Evolutionary conservation across 345 rosid genomes (phyloP).

Genomic region (Linum lewisii): DNA sequence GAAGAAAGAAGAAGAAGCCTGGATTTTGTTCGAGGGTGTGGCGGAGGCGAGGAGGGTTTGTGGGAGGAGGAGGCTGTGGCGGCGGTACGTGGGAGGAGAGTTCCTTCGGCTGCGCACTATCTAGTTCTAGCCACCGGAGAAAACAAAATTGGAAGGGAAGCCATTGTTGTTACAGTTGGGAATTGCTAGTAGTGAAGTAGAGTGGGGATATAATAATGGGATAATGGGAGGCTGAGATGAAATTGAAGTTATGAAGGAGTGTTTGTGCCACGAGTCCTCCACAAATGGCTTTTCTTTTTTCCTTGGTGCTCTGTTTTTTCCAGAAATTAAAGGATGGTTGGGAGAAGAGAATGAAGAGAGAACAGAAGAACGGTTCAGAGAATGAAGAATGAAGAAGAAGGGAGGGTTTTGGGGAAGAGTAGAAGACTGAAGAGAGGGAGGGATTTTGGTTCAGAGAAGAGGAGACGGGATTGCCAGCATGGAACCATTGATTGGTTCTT

Average conservation of each 20-base stretch:
- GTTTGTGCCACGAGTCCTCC: constrained; percentile 38
- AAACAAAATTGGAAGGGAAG: constrained; percentile 41
- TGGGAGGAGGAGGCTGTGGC: no score
- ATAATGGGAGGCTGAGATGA: not conserved
- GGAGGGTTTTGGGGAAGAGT: no score
- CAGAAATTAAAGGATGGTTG: constrained; percentile 4
- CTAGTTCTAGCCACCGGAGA: constrained; percentile 40
- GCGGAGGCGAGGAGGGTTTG: no score
- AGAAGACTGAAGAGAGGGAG: no score
- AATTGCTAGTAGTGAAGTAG: not conserved
- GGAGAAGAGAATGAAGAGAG: constrained; percentile 9
- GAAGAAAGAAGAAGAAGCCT: no score
- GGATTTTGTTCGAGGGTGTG: no score
- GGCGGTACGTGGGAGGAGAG: no score
- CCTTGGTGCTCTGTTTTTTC: not conserved
- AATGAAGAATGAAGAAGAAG: no score
- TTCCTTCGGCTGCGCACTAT: constrained; percentile 52
- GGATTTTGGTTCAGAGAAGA: no score
- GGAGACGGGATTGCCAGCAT: no score
- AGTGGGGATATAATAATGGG: constrained; percentile 7
- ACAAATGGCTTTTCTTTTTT: constrained; percentile 50
- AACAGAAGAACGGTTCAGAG: no score
- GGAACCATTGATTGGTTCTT: no score
- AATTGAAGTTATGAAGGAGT: not conserved
- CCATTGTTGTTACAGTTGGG: constrained; percentile 27